A percentile compares a stretch with the other conserved stretches of the same genome.
These are phyloP conservation scores for Neopestalotiopsis rosae DNA, from an alignment of 2,329 filamentous ascomycete species.

Conservation along the genomic window DNA sequence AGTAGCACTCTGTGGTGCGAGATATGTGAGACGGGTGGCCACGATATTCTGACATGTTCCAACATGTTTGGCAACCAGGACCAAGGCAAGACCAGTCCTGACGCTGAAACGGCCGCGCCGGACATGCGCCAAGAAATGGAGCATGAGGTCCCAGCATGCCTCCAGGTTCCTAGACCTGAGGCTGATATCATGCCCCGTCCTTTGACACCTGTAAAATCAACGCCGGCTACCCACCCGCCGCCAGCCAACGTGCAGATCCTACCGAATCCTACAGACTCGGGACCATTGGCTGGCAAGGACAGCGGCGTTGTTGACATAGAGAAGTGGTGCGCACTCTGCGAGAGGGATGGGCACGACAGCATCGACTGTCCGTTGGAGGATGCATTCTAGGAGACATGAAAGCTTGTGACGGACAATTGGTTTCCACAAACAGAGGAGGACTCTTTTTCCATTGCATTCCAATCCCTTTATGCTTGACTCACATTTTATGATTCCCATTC, in stretches of 20 bases:
- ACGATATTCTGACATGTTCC: conserved; percentile 93
- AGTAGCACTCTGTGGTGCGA: conserved; percentile 86
- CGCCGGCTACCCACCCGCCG: conserved; percentile 44
- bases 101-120: conserved; percentile 27
- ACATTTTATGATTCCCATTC: neutral
- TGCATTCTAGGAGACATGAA: conserved; percentile 56
- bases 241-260: conserved; percentile 52
- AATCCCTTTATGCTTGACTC: neutral
- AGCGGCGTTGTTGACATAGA: conserved; percentile 79
- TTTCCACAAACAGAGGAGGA: neutral
- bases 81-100: conserved; percentile 26
- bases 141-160: conserved; percentile 44
- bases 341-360: conserved; percentile 94
- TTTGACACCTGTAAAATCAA: conserved; percentile 56
- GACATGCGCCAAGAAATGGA: conserved; percentile 38
- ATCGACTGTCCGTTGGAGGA: conserved; percentile 95
- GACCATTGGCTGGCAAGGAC: conserved; percentile 77
- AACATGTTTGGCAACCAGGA: conserved; percentile 74
- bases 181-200: conserved; percentile 60
- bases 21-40: conserved; percentile 89
- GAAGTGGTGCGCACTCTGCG: conserved; percentile 97
- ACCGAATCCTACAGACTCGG: conserved; percentile 68
- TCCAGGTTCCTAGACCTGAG: conserved; percentile 40
- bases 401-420: neutral
- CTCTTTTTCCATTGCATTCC: neutral